Conservation (phyloP, 2,329 filamentous ascomycete species). For the Alternaria sp. region DNA sequence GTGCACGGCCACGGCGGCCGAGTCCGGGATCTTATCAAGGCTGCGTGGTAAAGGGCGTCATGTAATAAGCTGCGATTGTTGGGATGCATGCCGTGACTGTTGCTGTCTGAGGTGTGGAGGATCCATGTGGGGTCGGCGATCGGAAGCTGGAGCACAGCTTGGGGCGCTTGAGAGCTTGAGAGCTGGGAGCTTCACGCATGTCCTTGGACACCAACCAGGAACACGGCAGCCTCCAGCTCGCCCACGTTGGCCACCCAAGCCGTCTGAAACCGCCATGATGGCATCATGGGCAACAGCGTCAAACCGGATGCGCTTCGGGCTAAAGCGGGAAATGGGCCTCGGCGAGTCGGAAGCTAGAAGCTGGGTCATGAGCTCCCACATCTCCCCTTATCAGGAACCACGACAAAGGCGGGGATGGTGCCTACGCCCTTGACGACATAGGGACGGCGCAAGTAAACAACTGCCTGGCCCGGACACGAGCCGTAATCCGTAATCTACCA, state of each 20-base stretch:
- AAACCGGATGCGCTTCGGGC: conserved; percentile 37
- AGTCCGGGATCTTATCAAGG: conserved; percentile 41
- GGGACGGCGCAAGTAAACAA: conserved; percentile 28
- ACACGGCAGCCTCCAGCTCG: conserved; percentile 41
- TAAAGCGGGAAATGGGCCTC: conserved; percentile 36
- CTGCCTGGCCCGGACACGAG: conserved; percentile 34
- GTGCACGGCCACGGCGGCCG: conserved; percentile 32
- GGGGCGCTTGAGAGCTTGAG: conserved; percentile 11
- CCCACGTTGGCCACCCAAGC: conserved; percentile 45
- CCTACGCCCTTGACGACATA: conserved; percentile 40
- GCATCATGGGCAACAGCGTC: conserved; percentile 38
- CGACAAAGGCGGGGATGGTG: conserved; percentile 34
- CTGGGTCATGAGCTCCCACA: conserved; percentile 33
- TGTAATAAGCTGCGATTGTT: conserved; percentile 33
- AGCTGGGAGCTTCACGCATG: conserved; percentile 15
- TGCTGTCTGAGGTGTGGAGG: conserved; percentile 33
- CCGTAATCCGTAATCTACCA: conserved; percentile 20
- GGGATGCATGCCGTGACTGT: conserved; percentile 37
- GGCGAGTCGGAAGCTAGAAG: conserved; percentile 39
- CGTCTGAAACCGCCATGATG: conserved; percentile 47
- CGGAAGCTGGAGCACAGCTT: conserved; percentile 21
- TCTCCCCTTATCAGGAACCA: conserved; percentile 39
- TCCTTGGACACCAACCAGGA: conserved; percentile 19
- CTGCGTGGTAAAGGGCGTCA: conserved; percentile 31
- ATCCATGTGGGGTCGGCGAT: conserved; percentile 32